These are phyloP conservation scores for Musa troglodytarum DNA, from an alignment of 176 grass and related monocot genomes.

Conservation along the genomic window DNA sequence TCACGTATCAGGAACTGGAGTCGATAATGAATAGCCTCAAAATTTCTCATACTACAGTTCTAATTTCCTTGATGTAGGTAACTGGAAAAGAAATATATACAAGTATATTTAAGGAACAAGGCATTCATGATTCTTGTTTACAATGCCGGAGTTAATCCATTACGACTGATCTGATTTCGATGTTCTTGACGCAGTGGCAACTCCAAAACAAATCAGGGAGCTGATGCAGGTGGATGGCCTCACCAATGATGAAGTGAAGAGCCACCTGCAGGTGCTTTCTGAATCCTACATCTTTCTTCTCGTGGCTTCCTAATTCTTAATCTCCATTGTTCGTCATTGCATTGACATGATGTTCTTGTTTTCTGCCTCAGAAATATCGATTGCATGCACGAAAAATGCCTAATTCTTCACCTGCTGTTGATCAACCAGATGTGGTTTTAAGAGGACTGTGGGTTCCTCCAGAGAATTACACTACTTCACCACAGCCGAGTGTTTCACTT, in stretches of 20 bases:
- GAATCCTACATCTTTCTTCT: not conserved
- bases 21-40: not conserved
- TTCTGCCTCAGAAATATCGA: conserved; percentile 77
- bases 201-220: conserved; percentile 95
- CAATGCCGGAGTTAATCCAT: no score
- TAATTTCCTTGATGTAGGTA: no score
- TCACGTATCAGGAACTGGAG: no score
- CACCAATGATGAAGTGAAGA: conserved; percentile 99
- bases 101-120: no score
- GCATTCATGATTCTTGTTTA: no score
- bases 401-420: conserved; percentile 4
- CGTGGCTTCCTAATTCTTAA: not conserved
- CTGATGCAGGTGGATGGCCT: conserved; percentile 96
- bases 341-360: conserved; percentile 22
- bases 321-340: not conserved
- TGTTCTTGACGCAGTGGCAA: conserved; percentile 56
- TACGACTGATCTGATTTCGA: not conserved
- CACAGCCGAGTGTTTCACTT: conserved; percentile 43
- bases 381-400: conserved; percentile 27
- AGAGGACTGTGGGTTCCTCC: conserved; percentile 34
- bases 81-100: no score
- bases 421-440: conserved; percentile 29
- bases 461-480: conserved; percentile 24
- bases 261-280: conserved; percentile 80
- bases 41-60: no score